phyloP scores from a whole-genome alignment of 768 basidiomycete genomes.

The Daedalea quercina region DNA sequence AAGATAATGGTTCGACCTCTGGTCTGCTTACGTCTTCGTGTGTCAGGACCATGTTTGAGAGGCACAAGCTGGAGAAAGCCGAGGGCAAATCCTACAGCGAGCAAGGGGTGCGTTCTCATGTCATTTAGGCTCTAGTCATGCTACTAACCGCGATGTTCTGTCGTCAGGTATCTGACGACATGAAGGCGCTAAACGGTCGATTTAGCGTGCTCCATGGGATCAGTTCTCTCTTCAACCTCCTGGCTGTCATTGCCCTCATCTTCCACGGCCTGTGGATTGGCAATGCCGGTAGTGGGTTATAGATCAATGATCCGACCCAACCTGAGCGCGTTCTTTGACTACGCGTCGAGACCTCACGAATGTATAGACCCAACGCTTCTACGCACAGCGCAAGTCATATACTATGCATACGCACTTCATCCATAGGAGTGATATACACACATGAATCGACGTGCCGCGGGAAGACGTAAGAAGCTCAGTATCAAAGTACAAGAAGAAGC shows the following conservation, averaged over 20 bases:
- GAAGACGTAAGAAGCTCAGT: conserved; percentile 13
- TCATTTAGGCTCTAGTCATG: not conserved
- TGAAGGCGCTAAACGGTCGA: conserved; percentile 61
- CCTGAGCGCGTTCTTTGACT: too few relatives aligned
- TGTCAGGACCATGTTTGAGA: conserved; percentile 65
- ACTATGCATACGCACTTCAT: too few relatives aligned
- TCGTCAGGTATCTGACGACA: conserved; percentile 52
- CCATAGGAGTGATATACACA: too few relatives aligned
- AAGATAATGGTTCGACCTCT: not conserved
- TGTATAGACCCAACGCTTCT: too few relatives aligned
- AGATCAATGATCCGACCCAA: not conserved
- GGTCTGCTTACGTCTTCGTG: not conserved
- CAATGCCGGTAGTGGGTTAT: conserved; percentile 37
- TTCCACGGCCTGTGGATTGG: conserved; percentile 75
- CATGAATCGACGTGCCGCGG: too few relatives aligned
- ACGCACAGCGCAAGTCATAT: too few relatives aligned
- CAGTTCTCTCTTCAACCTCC: conserved; percentile 61
- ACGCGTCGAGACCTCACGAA: too few relatives aligned
- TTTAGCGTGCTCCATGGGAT: conserved; percentile 67
- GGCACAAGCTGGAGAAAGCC: conserved; percentile 67
- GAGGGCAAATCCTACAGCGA: conserved; percentile 66
- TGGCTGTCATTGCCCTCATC: conserved; percentile 47
- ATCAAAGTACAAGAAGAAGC: conserved; percentile 26
- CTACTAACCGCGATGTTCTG: conserved; percentile 1
- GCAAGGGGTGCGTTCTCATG: conserved; percentile 42